Percentiles rank a stretch among this genome's conserved stretches.
Conservation (phyloP, 371 early-diverging fungal species). For the Lichtheimia ornata region DNA sequence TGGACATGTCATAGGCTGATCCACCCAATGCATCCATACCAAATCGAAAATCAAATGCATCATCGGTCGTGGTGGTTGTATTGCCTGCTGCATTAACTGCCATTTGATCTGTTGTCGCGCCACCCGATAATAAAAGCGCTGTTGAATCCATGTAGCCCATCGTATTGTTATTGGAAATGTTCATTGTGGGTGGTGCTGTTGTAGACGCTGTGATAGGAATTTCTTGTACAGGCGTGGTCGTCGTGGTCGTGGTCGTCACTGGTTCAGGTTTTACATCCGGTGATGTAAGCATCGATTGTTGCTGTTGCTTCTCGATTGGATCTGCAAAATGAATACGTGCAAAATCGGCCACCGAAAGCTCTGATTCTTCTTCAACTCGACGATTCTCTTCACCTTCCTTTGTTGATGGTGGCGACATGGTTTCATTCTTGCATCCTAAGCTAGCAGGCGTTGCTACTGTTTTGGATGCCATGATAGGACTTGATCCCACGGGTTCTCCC, state of each 20-base stretch:
- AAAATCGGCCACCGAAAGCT: slow-evolving; percentile 14
- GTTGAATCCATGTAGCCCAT: slow-evolving; percentile 3
- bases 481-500: slow-evolving; percentile 26
- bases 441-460: slow-evolving; percentile 18
- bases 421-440: slow-evolving; percentile 8
- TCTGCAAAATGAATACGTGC: slow-evolving; percentile 12
- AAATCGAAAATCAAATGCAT: slow-evolving; percentile 13
- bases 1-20: slow-evolving; percentile 7
- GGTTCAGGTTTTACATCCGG: background rate
- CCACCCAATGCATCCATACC: slow-evolving; percentile 9
- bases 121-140: slow-evolving; percentile 3
- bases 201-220: background rate
- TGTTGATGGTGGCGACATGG: background rate
- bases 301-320: slow-evolving; percentile 1
- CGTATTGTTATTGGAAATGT: background rate
- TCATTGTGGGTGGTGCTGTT: background rate
- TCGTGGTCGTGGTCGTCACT: background rate
- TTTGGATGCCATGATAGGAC: slow-evolving; percentile 41
- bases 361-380: background rate
- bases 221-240: background rate
- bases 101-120: background rate
- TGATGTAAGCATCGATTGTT: background rate
- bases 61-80: background rate
- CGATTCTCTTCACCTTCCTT: background rate
- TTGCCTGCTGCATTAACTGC: background rate